Conservation (phyloP, 352 stramenopile genomes). For the Globisporangium carolinianum region DNA sequence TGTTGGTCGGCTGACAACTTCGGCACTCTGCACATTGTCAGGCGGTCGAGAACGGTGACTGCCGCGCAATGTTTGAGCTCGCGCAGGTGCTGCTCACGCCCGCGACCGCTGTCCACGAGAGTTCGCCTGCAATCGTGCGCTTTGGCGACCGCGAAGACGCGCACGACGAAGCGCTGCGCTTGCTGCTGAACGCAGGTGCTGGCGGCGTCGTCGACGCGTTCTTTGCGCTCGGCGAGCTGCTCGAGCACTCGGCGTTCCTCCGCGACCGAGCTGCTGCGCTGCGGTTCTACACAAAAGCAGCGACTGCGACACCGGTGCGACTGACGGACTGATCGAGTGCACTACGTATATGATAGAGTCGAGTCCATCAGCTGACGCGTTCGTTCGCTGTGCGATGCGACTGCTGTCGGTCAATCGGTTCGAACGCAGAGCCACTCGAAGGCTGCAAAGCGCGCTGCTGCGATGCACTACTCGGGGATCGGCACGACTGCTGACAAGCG, state of each 20-base stretch:
- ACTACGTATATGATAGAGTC: neutral
- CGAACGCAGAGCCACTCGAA: slow-evolving; percentile 23
- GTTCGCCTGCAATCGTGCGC: slow-evolving; percentile 14
- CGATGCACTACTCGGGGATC: slow-evolving; percentile 58
- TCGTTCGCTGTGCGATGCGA: no score
- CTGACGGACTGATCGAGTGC: neutral
- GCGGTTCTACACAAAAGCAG: slow-evolving; percentile 56
- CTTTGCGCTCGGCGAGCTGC: slow-evolving; percentile 37
- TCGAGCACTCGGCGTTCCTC: slow-evolving; percentile 47
- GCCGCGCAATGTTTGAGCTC: slow-evolving; percentile 49
- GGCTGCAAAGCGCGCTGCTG: slow-evolving; percentile 47
- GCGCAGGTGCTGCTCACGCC: slow-evolving; percentile 33
- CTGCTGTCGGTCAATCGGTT: neutral
- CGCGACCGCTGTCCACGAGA: neutral
- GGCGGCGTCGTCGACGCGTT: slow-evolving; percentile 29
- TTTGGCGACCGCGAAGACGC: slow-evolving; percentile 45
- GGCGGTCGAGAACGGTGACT: slow-evolving; percentile 29
- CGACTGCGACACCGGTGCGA: slow-evolving; percentile 18
- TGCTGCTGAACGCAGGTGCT: slow-evolving; percentile 47
- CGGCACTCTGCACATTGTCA: neutral
- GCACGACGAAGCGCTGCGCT: slow-evolving; percentile 53
- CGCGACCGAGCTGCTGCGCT: slow-evolving; percentile 40
- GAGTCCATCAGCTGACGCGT: neutral
- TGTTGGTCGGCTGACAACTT: no score
- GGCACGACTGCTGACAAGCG: slow-evolving; percentile 39